phyloP scores from a whole-genome alignment of 2,329 filamentous ascomycete species.

The Colletotrichum lini region DNA sequence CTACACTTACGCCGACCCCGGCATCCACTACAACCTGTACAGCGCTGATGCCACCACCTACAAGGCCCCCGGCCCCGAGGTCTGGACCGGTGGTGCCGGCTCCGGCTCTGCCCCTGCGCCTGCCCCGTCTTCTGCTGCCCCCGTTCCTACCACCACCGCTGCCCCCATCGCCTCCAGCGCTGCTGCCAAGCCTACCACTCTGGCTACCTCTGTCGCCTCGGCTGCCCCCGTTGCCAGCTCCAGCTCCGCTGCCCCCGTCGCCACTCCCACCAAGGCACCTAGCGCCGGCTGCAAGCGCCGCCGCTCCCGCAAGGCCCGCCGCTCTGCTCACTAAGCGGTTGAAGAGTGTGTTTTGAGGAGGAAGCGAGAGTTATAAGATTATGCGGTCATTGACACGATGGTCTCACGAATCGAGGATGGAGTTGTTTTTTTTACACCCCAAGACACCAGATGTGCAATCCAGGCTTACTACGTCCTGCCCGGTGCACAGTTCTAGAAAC shows the following conservation, averaged over 20 bases:
- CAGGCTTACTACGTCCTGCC: constrained; percentile 34
- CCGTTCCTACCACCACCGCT: constrained; percentile 26
- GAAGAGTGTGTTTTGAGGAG: background rate
- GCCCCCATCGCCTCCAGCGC: constrained; percentile 12
- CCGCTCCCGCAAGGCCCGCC: constrained; percentile 41
- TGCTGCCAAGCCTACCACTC: constrained; percentile 31
- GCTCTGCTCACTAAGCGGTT: constrained; percentile 37
- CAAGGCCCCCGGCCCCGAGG: constrained; percentile 53
- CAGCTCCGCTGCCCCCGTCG: constrained; percentile 43
- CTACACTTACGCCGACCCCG: constrained; percentile 70
- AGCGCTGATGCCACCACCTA: constrained; percentile 47
- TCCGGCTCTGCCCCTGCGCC: constrained; percentile 24
- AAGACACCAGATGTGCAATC: constrained; percentile 38
- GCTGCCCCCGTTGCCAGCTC: constrained; percentile 30
- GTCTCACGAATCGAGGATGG: background rate
- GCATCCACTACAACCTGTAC: constrained; percentile 74
- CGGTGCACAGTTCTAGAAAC: constrained; percentile 23
- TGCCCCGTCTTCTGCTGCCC: constrained; percentile 18
- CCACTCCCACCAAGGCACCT: constrained; percentile 35
- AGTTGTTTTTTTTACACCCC: constrained; percentile 28
- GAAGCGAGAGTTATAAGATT: background rate
- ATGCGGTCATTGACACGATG: background rate
- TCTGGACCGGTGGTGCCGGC: constrained; percentile 49
- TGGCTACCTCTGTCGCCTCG: constrained; percentile 34
- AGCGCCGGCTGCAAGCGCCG: constrained; percentile 36